A percentile compares a stretch with the other conserved stretches of the same genome.
These are phyloP conservation scores for Phlebiopsis gigantea DNA, from an alignment of 768 basidiomycete genomes.

Conservation along the genomic window DNA sequence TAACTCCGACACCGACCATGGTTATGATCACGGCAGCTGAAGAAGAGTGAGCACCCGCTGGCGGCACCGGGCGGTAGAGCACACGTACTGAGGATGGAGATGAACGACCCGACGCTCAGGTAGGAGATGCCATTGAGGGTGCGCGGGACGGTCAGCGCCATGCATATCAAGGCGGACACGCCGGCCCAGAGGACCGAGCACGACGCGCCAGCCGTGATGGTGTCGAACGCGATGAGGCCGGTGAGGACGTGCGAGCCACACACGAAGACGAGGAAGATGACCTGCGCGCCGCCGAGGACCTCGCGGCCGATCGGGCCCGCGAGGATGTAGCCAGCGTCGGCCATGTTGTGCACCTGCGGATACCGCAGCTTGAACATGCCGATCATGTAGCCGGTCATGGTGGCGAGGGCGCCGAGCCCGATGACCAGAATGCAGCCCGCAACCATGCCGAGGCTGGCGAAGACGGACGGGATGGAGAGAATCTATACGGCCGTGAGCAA, in stretches of 20 bases:
- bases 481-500: constrained; percentile 15
- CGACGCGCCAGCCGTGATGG: constrained; percentile 26
- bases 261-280: constrained; percentile 25
- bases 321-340: constrained; percentile 26
- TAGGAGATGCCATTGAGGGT: constrained; percentile 26
- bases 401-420: constrained; percentile 22
- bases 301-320: constrained; percentile 26
- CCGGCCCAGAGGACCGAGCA: constrained; percentile 27
- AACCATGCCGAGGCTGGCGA: constrained; percentile 23
- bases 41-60: not conserved
- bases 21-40: constrained; percentile 26
- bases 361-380: constrained; percentile 27
- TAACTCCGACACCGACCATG: constrained; percentile 27
- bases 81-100: constrained; percentile 17
- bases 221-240: constrained; percentile 27
- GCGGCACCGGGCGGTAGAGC: constrained; percentile 8
- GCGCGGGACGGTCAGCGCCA: constrained; percentile 24
- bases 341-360: constrained; percentile 30
- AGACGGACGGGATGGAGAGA: constrained; percentile 25
- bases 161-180: constrained; percentile 23
- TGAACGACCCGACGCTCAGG: constrained; percentile 26
- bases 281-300: constrained; percentile 25
- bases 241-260: constrained; percentile 28
- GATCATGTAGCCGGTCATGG: constrained; percentile 23
- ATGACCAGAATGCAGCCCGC: constrained; percentile 24